Evolutionary conservation across 75 land plant species (phyloP).

Genomic region (Pseudotsuga menziesii): DNA sequence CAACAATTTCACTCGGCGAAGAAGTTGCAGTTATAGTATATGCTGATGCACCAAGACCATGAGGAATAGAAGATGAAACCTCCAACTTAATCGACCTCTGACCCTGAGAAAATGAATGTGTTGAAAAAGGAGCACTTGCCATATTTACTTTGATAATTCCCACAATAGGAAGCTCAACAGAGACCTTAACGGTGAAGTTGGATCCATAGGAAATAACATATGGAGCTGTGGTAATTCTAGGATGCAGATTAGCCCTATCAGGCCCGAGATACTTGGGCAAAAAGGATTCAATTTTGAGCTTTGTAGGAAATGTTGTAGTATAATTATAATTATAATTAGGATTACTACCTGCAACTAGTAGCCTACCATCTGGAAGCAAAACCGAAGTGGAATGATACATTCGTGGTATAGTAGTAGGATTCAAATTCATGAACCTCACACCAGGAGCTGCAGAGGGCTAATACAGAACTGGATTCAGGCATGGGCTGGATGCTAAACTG

Average conservation of each 20-base stretch:
- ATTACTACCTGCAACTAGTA: constrained; percentile 69
- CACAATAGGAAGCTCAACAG: constrained; percentile 44
- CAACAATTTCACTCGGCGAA: constrained; percentile 47
- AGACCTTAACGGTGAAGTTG: constrained; percentile 33
- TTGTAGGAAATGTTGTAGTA: constrained; percentile 57
- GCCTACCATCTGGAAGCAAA: constrained; percentile 67
- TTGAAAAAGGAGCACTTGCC: constrained; percentile 67
- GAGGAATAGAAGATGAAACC: constrained; percentile 25
- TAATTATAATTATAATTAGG: constrained; percentile 59
- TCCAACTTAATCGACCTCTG: constrained; percentile 59
- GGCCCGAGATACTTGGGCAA: constrained; percentile 72
- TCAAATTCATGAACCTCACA: constrained; percentile 59
- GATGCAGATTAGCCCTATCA: constrained; percentile 45
- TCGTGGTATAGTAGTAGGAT: constrained; percentile 50
- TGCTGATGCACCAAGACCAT: constrained; percentile 19
- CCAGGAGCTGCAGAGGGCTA: constrained; percentile 48
- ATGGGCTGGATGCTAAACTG: constrained; percentile 54
- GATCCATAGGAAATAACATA: constrained; percentile 46
- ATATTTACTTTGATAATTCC: constrained; percentile 62
- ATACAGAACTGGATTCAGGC: constrained; percentile 61
- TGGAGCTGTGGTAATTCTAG: constrained; percentile 32
- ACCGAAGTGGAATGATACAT: constrained; percentile 88
- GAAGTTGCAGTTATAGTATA: constrained; percentile 40
- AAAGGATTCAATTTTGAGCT: constrained; percentile 74
- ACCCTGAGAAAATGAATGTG: constrained; percentile 76